Evolutionary conservation across 768 basidiomycete species (phyloP), one percentile per base, ranked within the genome.

Genomic region (Mycena vulgaris): DNA sequence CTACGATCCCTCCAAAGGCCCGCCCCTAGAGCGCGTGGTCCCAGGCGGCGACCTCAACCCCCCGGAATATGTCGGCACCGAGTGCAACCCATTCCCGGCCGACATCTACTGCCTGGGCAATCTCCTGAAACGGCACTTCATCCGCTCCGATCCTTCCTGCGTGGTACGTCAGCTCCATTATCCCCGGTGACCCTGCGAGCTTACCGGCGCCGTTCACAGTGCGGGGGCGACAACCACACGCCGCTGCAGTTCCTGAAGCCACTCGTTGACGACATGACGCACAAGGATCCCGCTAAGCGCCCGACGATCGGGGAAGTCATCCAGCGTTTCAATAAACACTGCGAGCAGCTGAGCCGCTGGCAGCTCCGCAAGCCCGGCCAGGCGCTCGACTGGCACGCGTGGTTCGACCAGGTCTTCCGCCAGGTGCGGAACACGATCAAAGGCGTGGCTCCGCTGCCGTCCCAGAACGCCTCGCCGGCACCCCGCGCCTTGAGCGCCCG

Each of bases 21-120:
- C 74, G 30, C 75, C 75, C 10, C 59, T 68, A n/a, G 74, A 76
- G 33, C 63, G 23, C 17, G 63, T 62, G 28, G n/a, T 42, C 13
- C 40, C 57, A 2, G 57, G 68, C 2, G 67, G 61, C n/a, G 70
- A 70, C 31, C 56, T 42, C 7, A 67, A 63, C 10, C 79, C 80
- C 0, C 82, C 82, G 1, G 82, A 83, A 64, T 80, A 79, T 61
- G 69, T 69, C 2, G 60, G 33, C 5, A 42, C 35, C 6, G 59
- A 71, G 21, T 76, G 70, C 64, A 75, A 83, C 60, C 80, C 80
- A 6, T 83, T 81, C 70, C 77, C 78, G 3, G 78, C 77, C 1
- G 82, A 83, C 45, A 70, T 81, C 31, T 81, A 79, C 59, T 76
- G 75, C 40, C 35, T 82, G 23, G 82, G 81, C 0, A 80, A 79